Evolutionary conservation across 495 filamentous ascomycete species (phyloP), one percentile per base, ranked within the genome.

Genomic region (Tuber calosporum): DNA sequence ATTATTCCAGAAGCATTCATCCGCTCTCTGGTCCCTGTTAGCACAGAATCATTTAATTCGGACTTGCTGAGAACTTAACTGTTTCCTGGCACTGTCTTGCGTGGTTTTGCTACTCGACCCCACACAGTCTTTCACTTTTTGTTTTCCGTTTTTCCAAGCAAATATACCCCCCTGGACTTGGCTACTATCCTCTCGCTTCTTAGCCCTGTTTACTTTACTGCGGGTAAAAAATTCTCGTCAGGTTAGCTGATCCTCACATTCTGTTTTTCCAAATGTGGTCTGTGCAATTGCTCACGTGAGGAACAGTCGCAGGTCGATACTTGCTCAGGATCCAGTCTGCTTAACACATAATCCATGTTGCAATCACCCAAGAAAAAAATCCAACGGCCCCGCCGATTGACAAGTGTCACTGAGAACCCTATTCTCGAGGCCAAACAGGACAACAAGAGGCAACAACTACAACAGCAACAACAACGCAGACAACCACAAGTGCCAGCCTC

Each of bases 401-500:
- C 71, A 58, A 77, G 72, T 71, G 75, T 74, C 67, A 69, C 69
- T 20, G 80, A 81, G 70, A 79, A 77, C 67, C 74, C 79, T 20
- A 68, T 79, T 68, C 70, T 81, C 38, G 74, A 79, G 48, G 79
- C 79, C 66, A 81, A 81, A 69, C 79, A 79, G 66, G 79, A 79
- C 41, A 71, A 70, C 39, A 75, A 73, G 75, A 72, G 73, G 68
- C 76, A 78, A 30, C 72, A 75, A 66, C 22, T 53, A 58, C 69
- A 73, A 58, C 73, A 69, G 53, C 48, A 72, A 53, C 74, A 75
- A 40, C 70, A 75, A 73, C 62, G 72, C 40, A 76, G 74, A 36
- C 79, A 74, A 17, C 42, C 71, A 66, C 72, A 62, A 73, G 73
- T 42, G 70, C 66, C 67, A 67, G 62, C 71, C 40, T 73, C 79